Conservation (phyloP, 1,139 yeast species). For the Candida sanyaensis region DNA sequence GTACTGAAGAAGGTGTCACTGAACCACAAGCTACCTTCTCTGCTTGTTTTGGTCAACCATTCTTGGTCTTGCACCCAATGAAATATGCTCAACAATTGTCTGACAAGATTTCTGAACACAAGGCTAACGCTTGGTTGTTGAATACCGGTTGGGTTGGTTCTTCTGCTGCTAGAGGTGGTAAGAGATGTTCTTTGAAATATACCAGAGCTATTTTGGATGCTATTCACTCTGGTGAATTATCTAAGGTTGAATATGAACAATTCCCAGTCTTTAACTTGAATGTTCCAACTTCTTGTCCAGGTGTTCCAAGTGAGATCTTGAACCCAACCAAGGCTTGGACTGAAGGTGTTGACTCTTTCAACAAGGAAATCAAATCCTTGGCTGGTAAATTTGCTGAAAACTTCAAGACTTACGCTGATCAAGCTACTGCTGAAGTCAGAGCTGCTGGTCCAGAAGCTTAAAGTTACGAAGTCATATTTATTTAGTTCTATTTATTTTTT, state of each 20-base stretch:
- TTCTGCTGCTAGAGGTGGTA: conserved; percentile 90
- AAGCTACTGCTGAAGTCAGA: conserved; percentile 82
- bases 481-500: neutral
- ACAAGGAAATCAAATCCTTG: conserved; percentile 67
- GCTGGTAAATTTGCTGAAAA: conserved; percentile 82
- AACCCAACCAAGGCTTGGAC: conserved; percentile 90
- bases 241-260: conserved; percentile 76
- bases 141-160: conserved; percentile 99
- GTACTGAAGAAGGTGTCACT: conserved; percentile 98
- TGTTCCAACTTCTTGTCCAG: conserved; percentile 79
- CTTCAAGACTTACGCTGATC: conserved; percentile 81
- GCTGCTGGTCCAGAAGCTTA: conserved; percentile 83
- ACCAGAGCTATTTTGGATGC: conserved; percentile 96
- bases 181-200: conserved; percentile 96
- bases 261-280: conserved; percentile 87
- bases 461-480: neutral
- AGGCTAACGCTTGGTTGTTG: conserved; percentile 93
- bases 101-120: conserved; percentile 86
- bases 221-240: conserved; percentile 88
- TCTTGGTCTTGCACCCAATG: conserved; percentile 98
- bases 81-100: conserved; percentile 96
- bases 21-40: conserved; percentile 98
- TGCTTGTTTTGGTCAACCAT: conserved; percentile 99
- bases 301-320: conserved; percentile 82
- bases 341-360: conserved; percentile 68